phyloP scores from a whole-genome alignment of 78 protist genomes.

The Speleostelium caveatum region DNA sequence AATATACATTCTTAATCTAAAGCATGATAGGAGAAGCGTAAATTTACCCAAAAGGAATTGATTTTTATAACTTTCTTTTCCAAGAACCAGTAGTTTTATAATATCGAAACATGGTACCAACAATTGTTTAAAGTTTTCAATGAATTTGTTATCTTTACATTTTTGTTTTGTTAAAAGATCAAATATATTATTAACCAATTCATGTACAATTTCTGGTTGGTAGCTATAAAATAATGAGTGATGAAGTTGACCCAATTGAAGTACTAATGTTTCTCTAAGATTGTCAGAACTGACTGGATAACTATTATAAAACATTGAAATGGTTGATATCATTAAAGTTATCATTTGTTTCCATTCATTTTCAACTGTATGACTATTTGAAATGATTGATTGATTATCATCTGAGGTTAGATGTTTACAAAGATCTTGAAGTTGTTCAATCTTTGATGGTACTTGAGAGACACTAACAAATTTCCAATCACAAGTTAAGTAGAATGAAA shows the following conservation, averaged over 20 bases:
- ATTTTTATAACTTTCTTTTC: background rate
- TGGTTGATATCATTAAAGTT: background rate
- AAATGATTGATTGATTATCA: background rate
- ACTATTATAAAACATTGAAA: background rate
- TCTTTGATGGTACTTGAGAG: slow-evolving; percentile 30
- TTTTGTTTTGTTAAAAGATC: background rate
- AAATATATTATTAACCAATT: background rate
- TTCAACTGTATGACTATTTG: slow-evolving; percentile 1
- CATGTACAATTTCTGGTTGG: too few relatives aligned
- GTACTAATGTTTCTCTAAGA: background rate
- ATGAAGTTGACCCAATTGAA: background rate
- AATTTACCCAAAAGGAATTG: slow-evolving; percentile 46
- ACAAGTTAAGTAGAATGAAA: slow-evolving; percentile 51
- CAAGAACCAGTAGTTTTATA: background rate
- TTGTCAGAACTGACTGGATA: background rate
- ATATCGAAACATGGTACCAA: slow-evolving; percentile 31
- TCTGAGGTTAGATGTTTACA: slow-evolving; percentile 19
- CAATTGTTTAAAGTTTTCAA: background rate
- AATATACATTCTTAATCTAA: slow-evolving; percentile 35
- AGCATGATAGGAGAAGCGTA: slow-evolving; percentile 7
- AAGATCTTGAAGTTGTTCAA: slow-evolving; percentile 33
- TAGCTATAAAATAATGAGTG: too few relatives aligned
- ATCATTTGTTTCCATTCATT: slow-evolving; percentile 22
- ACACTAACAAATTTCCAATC: slow-evolving; percentile 36
- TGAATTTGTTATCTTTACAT: background rate